Base-by-base conservation (phyloP, 371 early-diverging fungal species). In the Syncephalastrum contaminatum region DNA sequence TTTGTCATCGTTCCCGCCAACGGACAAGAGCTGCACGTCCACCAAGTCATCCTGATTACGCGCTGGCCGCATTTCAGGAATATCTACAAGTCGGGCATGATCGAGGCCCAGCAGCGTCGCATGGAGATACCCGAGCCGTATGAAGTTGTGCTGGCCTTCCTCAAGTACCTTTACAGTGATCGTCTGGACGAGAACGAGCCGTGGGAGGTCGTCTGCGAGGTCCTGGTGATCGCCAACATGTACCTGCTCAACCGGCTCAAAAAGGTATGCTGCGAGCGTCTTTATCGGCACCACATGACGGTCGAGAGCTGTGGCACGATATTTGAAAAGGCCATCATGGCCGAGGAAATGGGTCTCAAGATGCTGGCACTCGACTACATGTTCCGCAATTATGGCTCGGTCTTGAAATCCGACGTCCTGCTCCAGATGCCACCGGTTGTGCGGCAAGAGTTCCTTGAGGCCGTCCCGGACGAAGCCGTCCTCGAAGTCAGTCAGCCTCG, bases 51-150 rank as follows among this genome's bases (percentile, higher is more conserved):
- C 21, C 67, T 89, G 4, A 72, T 82, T 40, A 72, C 87, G 47
- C 84, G 89, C 54, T 89, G 89, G 89, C 83, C 88, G 45, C 86
- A 88, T 63, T 89, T 88, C 51, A 58, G 67, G 24, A 84, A 84
- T 50, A 73, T 89, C 53, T 71, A 78, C 60, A 72, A 75, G 25
- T 83, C 85, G 0, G 88, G 87, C 18, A 88, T 88, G 88, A 72
- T 77, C 12, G 89, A 89, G 60, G 69, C 83, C 4, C 72, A 75
- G 39, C 61, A 69, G 25, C 71, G 69, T 21, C 64, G 78, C 7
- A 75, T 89, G 73, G 70, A 73, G 18, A 70, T 89, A 8, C 82
- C 83, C 1, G 89, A 87, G 42, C 75, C 86, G 0, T 73, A 80
- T 49, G 65, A 69, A 10, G 79, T 82, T 1, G 80, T 88, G 0